Evolutionary conservation across 371 early-diverging fungal species (phyloP), one percentile per base, ranked within the genome.

Genomic region (Syncephalastrum racemosum): DNA sequence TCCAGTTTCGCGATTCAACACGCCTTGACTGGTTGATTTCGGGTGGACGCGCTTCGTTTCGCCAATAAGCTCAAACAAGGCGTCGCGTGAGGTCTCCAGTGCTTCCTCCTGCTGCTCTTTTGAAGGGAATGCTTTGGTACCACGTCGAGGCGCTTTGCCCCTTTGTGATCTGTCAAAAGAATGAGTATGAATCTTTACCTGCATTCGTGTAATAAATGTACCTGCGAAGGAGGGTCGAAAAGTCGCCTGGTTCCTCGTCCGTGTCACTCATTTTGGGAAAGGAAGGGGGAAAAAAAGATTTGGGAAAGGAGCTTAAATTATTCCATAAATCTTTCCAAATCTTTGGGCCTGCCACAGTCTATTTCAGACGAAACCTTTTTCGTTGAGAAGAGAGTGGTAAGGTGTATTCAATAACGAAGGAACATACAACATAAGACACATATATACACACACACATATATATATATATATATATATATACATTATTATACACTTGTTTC

Each of bases 181-280:
- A 14, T 40, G 19, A 48, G 41, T 36, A 18, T 23, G 13, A 1
- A 20, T 2, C 15, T 2, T 14, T 13, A n/a, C n/a, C n/a, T n/a
- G n/a, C n/a, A n/a, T n/a, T n/a, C n/a, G n/a, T 15, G 18, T 49
- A 45, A 42, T 14, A 5, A 41, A 4, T 31, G 15, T 41, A 31
- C 18, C 22, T 16, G 10, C 43, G 52, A 4, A 56, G 25, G n/a
- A 70, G 47, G 15, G 56, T 58, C 6, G 66, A 56, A 51, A 59
- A 65, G 54, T 71, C 62, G 19, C 56, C 25, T 23, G 56, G 19
- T 36, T 69, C 69, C 14, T 60, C 66, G 42, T 67, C 68, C 18
- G 45, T 53, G 44, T 68, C 69, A 20, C 69, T 68, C 60, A 64
- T 63, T 27, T 14, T n/a, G 2, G 19, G 25, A 31, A 31, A 31